phyloP scores from a whole-genome alignment of 371 early-diverging fungal species.

The Mycotypha africana region DNA sequence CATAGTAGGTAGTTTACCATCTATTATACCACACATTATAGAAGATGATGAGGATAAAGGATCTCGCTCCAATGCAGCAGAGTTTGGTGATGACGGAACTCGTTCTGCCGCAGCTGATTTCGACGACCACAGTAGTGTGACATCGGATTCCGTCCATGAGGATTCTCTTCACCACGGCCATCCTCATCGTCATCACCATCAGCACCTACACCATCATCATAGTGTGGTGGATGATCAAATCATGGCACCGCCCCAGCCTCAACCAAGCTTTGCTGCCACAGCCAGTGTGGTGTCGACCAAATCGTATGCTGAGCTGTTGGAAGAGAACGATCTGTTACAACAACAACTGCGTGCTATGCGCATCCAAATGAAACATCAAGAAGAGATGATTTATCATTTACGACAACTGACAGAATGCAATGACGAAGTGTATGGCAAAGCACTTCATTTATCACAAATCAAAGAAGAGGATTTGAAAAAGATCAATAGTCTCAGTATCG shows the following conservation, averaged over 20 bases:
- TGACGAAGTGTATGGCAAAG: constrained; percentile 31
- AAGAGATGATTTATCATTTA: constrained; percentile 34
- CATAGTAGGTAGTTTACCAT: constrained; percentile 1
- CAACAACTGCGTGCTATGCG: constrained; percentile 33
- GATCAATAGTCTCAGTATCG: background rate
- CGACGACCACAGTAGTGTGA: constrained; percentile 31
- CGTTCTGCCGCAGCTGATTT: constrained; percentile 40
- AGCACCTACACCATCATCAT: too few species aligned
- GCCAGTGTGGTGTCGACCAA: too few species aligned
- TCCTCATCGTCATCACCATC: background rate
- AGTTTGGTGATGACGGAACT: constrained; percentile 47
- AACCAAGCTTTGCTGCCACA: constrained; percentile 39
- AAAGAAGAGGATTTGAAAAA: constrained; percentile 2
- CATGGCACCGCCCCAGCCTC: constrained; percentile 47
- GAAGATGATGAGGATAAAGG: constrained; percentile 39
- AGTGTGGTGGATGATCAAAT: constrained; percentile 43
- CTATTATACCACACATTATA: background rate
- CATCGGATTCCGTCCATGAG: constrained; percentile 24
- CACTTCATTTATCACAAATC: constrained; percentile 27
- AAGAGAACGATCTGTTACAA: constrained; percentile 43
- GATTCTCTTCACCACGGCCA: background rate
- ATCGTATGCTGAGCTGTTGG: constrained; percentile 41
- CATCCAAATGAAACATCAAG: constrained; percentile 36
- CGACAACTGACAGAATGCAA: constrained; percentile 29
- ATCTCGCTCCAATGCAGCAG: constrained; percentile 43